Base-by-base conservation (phyloP, 768 basidiomycete genomes). In the Boletus bicolor region DNA sequence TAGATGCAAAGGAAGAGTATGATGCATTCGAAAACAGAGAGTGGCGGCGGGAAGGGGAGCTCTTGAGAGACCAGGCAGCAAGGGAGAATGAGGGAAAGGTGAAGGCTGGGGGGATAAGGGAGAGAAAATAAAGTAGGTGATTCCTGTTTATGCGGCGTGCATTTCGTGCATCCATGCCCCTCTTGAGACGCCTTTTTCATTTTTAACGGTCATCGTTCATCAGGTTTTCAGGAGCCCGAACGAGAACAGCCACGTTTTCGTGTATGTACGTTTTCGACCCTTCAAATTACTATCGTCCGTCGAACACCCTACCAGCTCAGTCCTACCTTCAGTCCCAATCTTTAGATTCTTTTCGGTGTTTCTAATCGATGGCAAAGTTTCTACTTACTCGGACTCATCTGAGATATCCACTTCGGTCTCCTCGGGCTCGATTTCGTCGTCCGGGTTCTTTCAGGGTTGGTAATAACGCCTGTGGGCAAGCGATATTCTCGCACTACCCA, bases 1-100 rank as follows among this genome's bases (percentile, higher is more conserved):
- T 96, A n/a, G 93, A 97, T 62, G 82, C 84, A 7, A 81, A 79
- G 58, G 89, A 91, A 28, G 82, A 80, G 44, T 97, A 85, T 73
- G 94, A 97, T 69, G 87, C 85, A 43, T 87, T 77, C 64, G 92
- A 98, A 73, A 85, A 75, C 65, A 77, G 69, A 63, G 80, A 87
- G 62, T 95, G 92, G 93, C 75, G 84, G 60, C 79, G 76, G 54
- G 89, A 93, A 66, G 91, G 86, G 0, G 84, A 89, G 66, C 39
- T 57, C 7, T 38, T 67, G 55, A 60, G 71, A 49, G 71, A 65
- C 38, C 60, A 50, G 11, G 48, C 61, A 10, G 63, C 63, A 19
- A 65, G 56, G 30, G 63, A 41, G 36, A 53, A 48, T 7, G 57
- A 51, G 21, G 45, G 7, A 17, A 42, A 55, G 11, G 11, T 45